A percentile compares a stretch with the other conserved stretches of the same genome.
Conservation (phyloP, 1,284 basidiomycete genomes). For the Rhodofomes roseus region DNA sequence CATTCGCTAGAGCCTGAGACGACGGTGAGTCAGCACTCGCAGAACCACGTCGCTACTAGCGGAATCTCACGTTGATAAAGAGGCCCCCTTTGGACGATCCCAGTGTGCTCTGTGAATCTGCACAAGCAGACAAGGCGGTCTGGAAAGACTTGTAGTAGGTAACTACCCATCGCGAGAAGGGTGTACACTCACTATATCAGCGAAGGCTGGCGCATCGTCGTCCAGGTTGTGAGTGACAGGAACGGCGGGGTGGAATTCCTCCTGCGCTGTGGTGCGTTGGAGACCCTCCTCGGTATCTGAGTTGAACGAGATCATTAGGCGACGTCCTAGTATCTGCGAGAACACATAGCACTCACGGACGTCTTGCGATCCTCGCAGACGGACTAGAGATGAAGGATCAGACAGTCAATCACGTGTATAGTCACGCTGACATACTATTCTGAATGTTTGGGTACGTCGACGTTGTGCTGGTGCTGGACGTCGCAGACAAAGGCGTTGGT, state of each 20-base stretch:
- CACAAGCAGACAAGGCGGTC: conserved; percentile 20
- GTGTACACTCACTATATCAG: conserved; percentile 5
- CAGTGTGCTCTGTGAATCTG: conserved; percentile 16
- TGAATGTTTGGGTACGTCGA: background rate
- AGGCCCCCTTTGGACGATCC: conserved; percentile 14
- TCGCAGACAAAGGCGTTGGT: background rate
- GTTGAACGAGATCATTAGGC: background rate
- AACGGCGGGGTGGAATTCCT: background rate
- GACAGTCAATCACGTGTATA: background rate
- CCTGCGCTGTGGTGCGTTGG: background rate
- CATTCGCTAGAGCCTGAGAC: conserved; percentile 14
- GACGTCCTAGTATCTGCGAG: background rate
- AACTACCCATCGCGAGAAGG: background rate
- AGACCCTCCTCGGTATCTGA: background rate
- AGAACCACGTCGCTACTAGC: background rate
- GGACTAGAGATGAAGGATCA: background rate
- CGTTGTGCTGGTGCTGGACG: background rate
- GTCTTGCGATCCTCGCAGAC: conserved; percentile 8
- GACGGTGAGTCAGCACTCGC: background rate
- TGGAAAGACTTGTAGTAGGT: background rate
- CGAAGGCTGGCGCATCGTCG: background rate
- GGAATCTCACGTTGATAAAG: conserved; percentile 15
- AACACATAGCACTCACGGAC: background rate
- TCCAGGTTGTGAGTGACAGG: background rate
- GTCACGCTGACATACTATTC: conserved; percentile 2